These are phyloP conservation scores for Neopestalotiopsis sp. DNA, from an alignment of 2,329 filamentous ascomycete genomes.

Conservation along the genomic window DNA sequence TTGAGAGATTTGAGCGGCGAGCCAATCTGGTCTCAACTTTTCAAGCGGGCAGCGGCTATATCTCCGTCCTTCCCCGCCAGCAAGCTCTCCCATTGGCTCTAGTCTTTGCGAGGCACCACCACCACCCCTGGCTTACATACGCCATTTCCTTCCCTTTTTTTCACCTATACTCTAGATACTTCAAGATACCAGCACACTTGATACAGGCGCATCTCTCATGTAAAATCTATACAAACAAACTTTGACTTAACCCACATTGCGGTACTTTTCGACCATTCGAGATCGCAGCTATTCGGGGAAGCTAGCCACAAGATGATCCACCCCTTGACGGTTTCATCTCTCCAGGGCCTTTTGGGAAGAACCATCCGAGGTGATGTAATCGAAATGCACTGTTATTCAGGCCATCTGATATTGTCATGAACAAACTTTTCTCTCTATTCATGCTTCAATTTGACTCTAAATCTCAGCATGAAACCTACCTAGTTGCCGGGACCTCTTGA, in stretches of 20 bases:
- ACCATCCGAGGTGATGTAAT: background rate
- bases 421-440: background rate
- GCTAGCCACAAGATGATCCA: background rate
- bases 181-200: background rate
- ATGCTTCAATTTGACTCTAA: background rate
- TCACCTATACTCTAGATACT: background rate
- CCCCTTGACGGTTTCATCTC: background rate
- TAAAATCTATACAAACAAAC: background rate
- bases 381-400: background rate
- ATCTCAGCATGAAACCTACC: background rate
- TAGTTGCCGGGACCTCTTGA: background rate
- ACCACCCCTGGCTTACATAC: background rate
- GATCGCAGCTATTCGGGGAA: background rate
- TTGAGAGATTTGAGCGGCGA: background rate
- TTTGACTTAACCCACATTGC: background rate
- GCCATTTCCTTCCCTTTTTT: background rate
- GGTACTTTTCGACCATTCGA: background rate
- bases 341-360: background rate
- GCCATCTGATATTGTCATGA: background rate
- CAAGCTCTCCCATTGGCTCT: slow-evolving; percentile 1
- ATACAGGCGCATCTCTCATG: background rate
- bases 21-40: background rate
- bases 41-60: slow-evolving; percentile 5
- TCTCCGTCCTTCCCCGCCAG: slow-evolving; percentile 16
- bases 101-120: background rate